Evolutionary conservation across 495 filamentous ascomycete genomes (phyloP).

Genomic region (Cercophora newfieldiana): DNA sequence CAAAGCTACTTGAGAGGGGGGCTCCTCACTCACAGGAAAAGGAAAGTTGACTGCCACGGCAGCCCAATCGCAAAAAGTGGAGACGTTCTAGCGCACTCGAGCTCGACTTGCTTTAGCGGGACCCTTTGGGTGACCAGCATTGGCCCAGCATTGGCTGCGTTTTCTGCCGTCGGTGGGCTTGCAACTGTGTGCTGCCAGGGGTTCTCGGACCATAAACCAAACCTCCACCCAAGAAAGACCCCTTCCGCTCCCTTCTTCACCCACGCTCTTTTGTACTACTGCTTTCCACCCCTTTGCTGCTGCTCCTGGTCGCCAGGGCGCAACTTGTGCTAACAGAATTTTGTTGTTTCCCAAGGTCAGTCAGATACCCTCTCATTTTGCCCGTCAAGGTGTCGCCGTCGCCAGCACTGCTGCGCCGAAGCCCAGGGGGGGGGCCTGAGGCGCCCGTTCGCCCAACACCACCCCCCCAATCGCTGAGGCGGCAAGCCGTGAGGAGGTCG

Average conservation of each 20-base stretch:
- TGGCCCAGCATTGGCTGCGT: conserved; percentile 25
- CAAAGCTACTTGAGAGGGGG: not conserved
- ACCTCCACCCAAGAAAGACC: conserved; percentile 40
- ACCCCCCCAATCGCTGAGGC: not conserved
- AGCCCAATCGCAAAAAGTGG: conserved; percentile 37
- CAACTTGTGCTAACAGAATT: conserved; percentile 38
- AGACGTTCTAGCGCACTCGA: conserved; percentile 29
- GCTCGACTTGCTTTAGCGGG: conserved; percentile 24
- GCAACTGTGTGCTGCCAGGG: conserved; percentile 22
- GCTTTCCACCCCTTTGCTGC: conserved; percentile 29
- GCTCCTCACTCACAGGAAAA: conserved; percentile 8
- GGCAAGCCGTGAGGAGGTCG: not conserved
- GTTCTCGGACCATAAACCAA: conserved; percentile 34
- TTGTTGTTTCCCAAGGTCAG: conserved; percentile 29
- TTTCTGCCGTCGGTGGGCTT: conserved; percentile 25
- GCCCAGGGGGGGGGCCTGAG: not conserved
- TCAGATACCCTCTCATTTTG: conserved; percentile 5
- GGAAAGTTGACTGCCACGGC: conserved; percentile 24
- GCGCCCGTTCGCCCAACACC: not conserved
- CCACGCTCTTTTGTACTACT: conserved; percentile 41
- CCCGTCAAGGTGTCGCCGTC: not conserved
- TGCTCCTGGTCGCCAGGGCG: conserved; percentile 43
- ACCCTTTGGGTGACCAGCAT: conserved; percentile 23
- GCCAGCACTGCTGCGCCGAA: conserved; percentile 6
- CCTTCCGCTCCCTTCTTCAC: conserved; percentile 31